Percentiles rank a stretch among this genome's conserved stretches.
These are phyloP conservation scores for Penstemon eatonii DNA, from an alignment of 257 asterid genomes.

Conservation along the genomic window DNA sequence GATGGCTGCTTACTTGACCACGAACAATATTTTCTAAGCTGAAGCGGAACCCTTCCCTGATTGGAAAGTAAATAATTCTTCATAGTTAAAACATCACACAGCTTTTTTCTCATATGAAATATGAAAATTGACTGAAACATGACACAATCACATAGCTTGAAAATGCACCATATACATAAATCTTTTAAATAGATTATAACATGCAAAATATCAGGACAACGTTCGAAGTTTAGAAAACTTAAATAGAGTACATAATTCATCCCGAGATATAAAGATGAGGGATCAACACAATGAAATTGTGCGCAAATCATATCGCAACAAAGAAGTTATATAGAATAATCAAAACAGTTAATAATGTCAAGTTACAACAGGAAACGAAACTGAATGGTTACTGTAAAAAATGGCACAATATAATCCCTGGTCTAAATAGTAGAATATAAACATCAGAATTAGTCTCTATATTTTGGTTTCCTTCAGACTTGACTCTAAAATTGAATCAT, in stretches of 20 bases:
- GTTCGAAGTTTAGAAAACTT: no score
- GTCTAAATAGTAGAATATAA: neutral
- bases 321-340: no score
- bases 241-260: no score
- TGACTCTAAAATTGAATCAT: conserved; percentile 2
- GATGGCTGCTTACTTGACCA: conserved; percentile 72
- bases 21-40: conserved; percentile 67
- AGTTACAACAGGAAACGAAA: neutral
- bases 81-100: neutral
- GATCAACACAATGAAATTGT: no score
- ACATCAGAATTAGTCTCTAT: neutral
- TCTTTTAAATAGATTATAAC: no score
- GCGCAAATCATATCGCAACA: no score
- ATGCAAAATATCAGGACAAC: no score
- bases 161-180: no score
- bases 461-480: neutral
- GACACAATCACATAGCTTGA: neutral
- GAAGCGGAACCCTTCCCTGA: conserved; percentile 88
- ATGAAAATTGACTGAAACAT: neutral
- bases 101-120: neutral
- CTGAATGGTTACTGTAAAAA: neutral
- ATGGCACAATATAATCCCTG: neutral
- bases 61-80: conserved; percentile 25
- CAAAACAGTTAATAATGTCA: neutral
- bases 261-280: no score